Base-by-base conservation (phyloP, 306 rosid genomes). In the Castanea mollissima region DNA sequence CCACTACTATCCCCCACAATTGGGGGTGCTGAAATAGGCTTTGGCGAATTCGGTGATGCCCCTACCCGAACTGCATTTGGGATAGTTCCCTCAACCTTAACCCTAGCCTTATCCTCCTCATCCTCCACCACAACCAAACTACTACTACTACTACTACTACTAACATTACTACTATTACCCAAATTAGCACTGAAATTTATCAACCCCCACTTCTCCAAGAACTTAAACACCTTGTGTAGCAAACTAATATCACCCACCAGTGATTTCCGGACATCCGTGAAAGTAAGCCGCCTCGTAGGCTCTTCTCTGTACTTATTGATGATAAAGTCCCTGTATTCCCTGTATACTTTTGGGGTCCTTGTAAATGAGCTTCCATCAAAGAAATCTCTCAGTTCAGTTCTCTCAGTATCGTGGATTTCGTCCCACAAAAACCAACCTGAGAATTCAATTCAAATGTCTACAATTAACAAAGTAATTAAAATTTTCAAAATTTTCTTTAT, bases 401-500 rank as follows among this genome's bases (percentile, higher is more conserved):
- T 81, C 91, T 95, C 99, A 0, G 85, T 95, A 78, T 87, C 96
- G 75, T 95, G 98, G 68, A 95, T 93, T 67, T 91, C 96, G 69
- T 91, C 98, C 99, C 99, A 95, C 82, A 79, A 55, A 81, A 95
- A 95, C 99, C 99, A 95, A 80, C 91, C 99, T 95, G 83, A 81
- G 44, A 18, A 34, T 64, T 3, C 46, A 41, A 29, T 64, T 64
- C 27, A 67, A 49, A 67, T 19, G 21, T 67, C 3, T 31, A 16
- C 16, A 25, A 31, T 27, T 6, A 64, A 34, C 14, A 67, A 8
- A 31, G n/a, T 7, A 67, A 34, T 9, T 20, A 67, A 32, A 67
- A 32, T 65, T 32, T 65, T 14, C 13, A 65, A 64, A 29, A 15
- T 3, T 5, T 65, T 32, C 4, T 8, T 6, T 25, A 7, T 32